Evolutionary conservation across 179 eudicot genomes (phyloP), one percentile per base, ranked within the genome.

Genomic region (Amaranthus tricolor): DNA sequence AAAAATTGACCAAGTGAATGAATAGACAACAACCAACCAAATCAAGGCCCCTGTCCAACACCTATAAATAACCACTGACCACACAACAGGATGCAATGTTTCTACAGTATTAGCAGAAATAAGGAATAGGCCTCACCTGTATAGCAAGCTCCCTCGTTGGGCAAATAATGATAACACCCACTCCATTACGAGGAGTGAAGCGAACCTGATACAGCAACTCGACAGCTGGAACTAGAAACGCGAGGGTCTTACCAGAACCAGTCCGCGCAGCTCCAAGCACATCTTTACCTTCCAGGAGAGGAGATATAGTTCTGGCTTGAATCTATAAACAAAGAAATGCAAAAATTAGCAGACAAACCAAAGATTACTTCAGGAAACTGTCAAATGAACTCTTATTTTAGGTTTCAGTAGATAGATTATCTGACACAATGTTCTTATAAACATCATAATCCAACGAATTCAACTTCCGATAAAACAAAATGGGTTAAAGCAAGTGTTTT

Each of bases 91-190:
- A 40, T 2, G 43, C 10, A 7, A 6, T 43, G 1, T 24, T 24
- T 24, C 1, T 24, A 1, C 24, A 0, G 0, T 24, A 24, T 24
- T 24, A 1, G 1, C 1, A 31, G 52, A 49, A 58, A 62, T 21
- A 68, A 58, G 16, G 21, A 2, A 12, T 9, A 31, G 40, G 40
- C 11, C 58, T 73, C 68, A 90, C 98, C 94, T 94, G 98, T 79
- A 94, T 90, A 40, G 98, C 98, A 68, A 94, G 95, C 86, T 94
- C 98, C 85, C 98, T 84, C 21, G 97, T 92, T 1, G 98, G 98
- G 72, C 96, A 92, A 68, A 94, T 90, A 76, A 92, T 83, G 77
- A 94, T 62, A 54, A 86, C 97, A 66, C 96, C 97, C 17, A 85
- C 85, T 53, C 98, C 98, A 79, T 94, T 89, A 20, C 92, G 96